Evolutionary conservation across 2,329 filamentous ascomycete genomes (phyloP), one percentile per base, ranked within the genome.

Genomic region (Mycogone perniciosa): DNA sequence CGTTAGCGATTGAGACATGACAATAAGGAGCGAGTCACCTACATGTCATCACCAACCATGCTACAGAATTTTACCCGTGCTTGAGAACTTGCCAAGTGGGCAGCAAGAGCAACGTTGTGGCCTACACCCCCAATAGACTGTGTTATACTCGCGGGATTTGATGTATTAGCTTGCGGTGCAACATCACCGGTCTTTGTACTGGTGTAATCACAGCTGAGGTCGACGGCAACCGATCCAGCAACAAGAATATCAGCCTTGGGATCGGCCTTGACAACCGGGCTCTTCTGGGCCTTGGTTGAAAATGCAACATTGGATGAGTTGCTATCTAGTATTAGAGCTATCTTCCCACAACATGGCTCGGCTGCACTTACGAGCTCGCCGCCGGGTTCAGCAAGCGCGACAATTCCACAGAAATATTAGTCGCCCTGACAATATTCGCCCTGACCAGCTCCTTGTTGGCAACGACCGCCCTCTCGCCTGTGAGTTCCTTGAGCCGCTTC

Each of bases 81-180:
- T 13, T 70, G 62, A 6, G 80, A 82, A 53, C 86, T 78, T 10
- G 76, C 76, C 31, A 84, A 78, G 58, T 90, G 87, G 1, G 88
- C 85, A 41, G 92, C 91, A 44, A 89, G 79, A 11, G 93, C 89
- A 41, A 97, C 89, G 62, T 97, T 97, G 62, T 90, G 85, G 6
- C 89, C 93, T 6, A 97, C 93, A 6, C 93, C 93, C 9, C 93
- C 93, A 6, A 96, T 79, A 1, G 86, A 88, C 63, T 95, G 89
- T 34, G 73, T 82, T 57, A 96, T 95, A 10, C 75, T 73, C 6
- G 90, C 83, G 44, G 88, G 88, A 62, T 97, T 97, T 0, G 92
- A 97, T 1, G 90, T 96, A 53, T 91, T 80, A 35, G 84, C 73
- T 46, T 77, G 71, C 5, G 83, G 77, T 4, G 68, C 65, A 5